Base-by-base conservation (phyloP, 371 early-diverging fungal genomes). In the Mortierella sp. region DNA sequence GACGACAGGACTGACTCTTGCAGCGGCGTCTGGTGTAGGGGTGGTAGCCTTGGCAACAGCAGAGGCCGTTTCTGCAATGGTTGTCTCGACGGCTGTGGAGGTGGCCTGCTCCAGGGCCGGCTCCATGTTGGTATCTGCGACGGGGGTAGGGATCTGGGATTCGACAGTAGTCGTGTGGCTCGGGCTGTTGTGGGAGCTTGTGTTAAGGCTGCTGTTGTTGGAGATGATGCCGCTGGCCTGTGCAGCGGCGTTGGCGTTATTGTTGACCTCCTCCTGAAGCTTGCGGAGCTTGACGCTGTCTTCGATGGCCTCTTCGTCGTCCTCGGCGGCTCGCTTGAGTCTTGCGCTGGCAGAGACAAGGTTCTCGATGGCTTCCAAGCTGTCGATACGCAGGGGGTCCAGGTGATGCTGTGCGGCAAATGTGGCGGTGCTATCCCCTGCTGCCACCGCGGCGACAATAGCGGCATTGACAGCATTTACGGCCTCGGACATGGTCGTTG, bases 251-350 rank as follows among this genome's bases (percentile, higher is more conserved):
- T 81, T 85, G 19, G 85, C 78, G 34, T 85, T 85, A 53, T 85
- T 85, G 74, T 85, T 85, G 59, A 85, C 76, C 31, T 85, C 85
- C 10, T 86, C 86, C 34, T 86, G 86, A 34, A 86, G 72, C 70
- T 77, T 86, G 43, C 86, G 82, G 8, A 86, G 77, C 79, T 86
- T 86, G 74, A 74, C 86, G 73, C 77, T 81, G 28, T 86, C 86
- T 13, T 82, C 82, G n/a, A 77, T 72, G 9, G 76, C 72, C 4
- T 82, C 86, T 3, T 71, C 80, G n/a, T 81, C 84, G 54, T 80
- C 81, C 57, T 81, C 84, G 1, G 75, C 78, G 0, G 79, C 79
- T 28, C 86, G 76, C 76, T 86, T 86, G 61, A 73, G 81, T 16
- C 77, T 61, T 2, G 75, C 31, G n/a, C 61, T 72, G 37, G 59